Evolutionary conservation across 495 filamentous ascomycete genomes (phyloP), one percentile per base, ranked within the genome.

Genomic region (Hypoxylon trugodes): DNA sequence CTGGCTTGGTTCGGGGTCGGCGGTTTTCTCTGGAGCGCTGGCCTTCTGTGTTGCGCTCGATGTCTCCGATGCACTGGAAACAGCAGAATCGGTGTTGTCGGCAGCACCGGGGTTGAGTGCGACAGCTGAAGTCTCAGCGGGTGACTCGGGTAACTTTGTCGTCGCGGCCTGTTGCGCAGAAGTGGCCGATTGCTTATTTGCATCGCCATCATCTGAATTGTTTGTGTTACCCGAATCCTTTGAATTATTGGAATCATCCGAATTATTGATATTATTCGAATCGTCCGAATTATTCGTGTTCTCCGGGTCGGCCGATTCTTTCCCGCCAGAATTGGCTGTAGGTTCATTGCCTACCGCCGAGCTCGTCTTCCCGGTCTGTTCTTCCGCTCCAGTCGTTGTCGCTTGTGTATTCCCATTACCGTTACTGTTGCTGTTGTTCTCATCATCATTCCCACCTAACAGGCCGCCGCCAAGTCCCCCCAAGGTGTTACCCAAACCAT

Each of bases 401-500:
- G 24, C 30, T 25, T 18, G 21, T n/a, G n/a, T n/a, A n/a, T 1
- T n/a, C 4, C 40, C 37, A 18, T 37, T 26, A 37, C 53, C 37
- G 40, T 25, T 37, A 12, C 38, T 35, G 26, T 35, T 26, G 22
- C 28, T 32, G 15, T 43, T 38, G 10, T 50, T 49, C 15, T 28
- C 22, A 15, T 61, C 45, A 10, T 28, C 49, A 18, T 42, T 40
- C n/a, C 61, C 64, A 26, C 56, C 66, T 6, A 66, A 45, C 33
- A 66, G 51, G 6, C 68, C 54, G 10, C 48, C 36, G 12, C 55
- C 42, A 19, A 65, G 32, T 18, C 49, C 53, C 24, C 67, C 64
- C 53, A 70, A 45, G 46, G 47, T 40, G 49, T 47, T 42, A 25
- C 67, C 64, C 47, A 72, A 59, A 30, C 56, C 52, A 46, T 55